These are phyloP conservation scores for Mortierella sp. DNA, from an alignment of 371 early-diverging fungal genomes.

Conservation along the genomic window DNA sequence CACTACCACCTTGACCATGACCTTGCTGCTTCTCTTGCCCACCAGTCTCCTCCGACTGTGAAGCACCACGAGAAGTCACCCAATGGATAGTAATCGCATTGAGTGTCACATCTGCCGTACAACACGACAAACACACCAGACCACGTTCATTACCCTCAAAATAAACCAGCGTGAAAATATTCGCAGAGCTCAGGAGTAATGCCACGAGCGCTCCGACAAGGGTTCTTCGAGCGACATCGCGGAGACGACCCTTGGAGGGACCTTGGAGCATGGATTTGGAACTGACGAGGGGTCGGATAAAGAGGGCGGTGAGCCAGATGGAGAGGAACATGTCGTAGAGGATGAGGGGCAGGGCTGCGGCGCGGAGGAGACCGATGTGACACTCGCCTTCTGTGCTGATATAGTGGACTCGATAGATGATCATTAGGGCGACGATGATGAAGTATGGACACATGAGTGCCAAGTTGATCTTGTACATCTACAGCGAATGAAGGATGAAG, in stretches of 20 bases:
- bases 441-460: slow-evolving; percentile 61
- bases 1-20: neutral
- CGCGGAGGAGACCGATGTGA: slow-evolving; percentile 59
- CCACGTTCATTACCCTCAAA: slow-evolving; percentile 62
- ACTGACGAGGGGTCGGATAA: slow-evolving; percentile 61
- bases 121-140: slow-evolving; percentile 42
- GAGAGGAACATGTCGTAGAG: slow-evolving; percentile 64
- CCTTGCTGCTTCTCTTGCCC: neutral
- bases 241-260: slow-evolving; percentile 58
- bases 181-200: slow-evolving; percentile 60
- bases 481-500: slow-evolving; percentile 12
- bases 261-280: slow-evolving; percentile 52
- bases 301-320: slow-evolving; percentile 58
- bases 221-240: slow-evolving; percentile 65
- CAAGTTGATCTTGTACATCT: slow-evolving; percentile 62
- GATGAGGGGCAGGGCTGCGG: slow-evolving; percentile 59
- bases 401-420: slow-evolving; percentile 44
- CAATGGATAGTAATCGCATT: slow-evolving; percentile 58
- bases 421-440: slow-evolving; percentile 61
- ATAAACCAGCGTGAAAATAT: slow-evolving; percentile 60
- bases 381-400: slow-evolving; percentile 59
- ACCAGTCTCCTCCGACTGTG: neutral
- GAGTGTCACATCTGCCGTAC: slow-evolving; percentile 52
- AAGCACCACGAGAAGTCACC: slow-evolving; percentile 43
- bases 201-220: slow-evolving; percentile 56